Percentiles rank a stretch among this genome's conserved stretches.
Evolutionary conservation across 2,329 filamentous ascomycete species (phyloP).

Genomic region (Fonsecaea monophora): DNA sequence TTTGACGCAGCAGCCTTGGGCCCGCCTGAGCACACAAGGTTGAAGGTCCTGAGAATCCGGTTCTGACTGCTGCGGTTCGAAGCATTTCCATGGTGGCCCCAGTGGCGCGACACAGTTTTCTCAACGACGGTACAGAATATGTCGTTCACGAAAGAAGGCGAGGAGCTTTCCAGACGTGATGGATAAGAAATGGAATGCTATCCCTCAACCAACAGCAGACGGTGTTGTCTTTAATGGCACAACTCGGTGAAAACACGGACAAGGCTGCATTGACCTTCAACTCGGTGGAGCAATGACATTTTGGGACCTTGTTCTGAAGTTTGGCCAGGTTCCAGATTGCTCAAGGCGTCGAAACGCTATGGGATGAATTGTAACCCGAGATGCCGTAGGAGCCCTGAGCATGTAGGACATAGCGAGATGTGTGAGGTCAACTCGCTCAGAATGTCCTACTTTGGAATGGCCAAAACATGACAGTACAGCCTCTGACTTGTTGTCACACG

Average conservation of each 20-base stretch:
- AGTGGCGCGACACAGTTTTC: background rate
- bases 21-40: background rate
- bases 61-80: slow-evolving; percentile 1
- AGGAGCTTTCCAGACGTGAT: background rate
- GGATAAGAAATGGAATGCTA: background rate
- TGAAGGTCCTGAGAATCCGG: background rate
- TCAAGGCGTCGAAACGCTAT: background rate
- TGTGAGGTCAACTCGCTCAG: background rate
- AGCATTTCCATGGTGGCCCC: background rate
- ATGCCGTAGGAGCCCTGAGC: background rate
- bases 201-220: background rate
- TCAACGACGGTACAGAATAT: background rate
- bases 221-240: background rate
- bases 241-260: background rate
- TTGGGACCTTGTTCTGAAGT: background rate
- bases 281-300: background rate
- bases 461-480: background rate
- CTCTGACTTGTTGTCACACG: background rate
- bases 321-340: background rate
- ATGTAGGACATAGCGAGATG: background rate
- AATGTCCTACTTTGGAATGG: background rate
- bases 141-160: background rate
- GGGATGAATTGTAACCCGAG: background rate
- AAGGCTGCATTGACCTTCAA: background rate
- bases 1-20: background rate